Conservation (phyloP, 768 basidiomycete species). For the Tremella mesenterica region DNA sequence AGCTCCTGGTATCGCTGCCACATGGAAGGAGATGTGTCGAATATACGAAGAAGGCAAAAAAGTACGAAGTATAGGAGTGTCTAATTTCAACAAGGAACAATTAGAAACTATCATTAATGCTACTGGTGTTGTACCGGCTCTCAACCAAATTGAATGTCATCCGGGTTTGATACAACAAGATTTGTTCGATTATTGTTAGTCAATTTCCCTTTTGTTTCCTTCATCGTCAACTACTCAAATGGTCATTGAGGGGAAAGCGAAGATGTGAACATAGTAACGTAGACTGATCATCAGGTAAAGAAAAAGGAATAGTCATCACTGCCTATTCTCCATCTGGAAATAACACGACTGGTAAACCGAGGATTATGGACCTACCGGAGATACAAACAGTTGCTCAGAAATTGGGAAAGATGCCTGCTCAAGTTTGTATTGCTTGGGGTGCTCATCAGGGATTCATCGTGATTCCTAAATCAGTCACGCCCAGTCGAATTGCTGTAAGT, state of each 20-base stretch:
- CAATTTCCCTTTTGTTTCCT: not conserved
- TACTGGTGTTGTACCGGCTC: slow-evolving; percentile 65
- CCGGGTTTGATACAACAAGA: slow-evolving; percentile 46
- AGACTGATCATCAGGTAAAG: slow-evolving; percentile 13
- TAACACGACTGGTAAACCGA: slow-evolving; percentile 49
- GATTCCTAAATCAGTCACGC: slow-evolving; percentile 68
- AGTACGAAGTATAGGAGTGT: slow-evolving; percentile 58
- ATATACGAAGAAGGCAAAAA: slow-evolving; percentile 61
- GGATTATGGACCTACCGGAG: slow-evolving; percentile 59
- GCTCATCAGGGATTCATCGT: slow-evolving; percentile 65
- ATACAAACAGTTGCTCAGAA: slow-evolving; percentile 58
- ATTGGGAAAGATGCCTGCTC: slow-evolving; percentile 61
- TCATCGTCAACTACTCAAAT: not conserved
- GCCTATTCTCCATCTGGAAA: slow-evolving; percentile 33
- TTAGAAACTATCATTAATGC: slow-evolving; percentile 58
- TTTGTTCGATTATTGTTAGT: slow-evolving; percentile 24
- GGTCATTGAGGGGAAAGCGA: not conserved
- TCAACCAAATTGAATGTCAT: slow-evolving; percentile 79
- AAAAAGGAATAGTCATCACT: slow-evolving; percentile 36
- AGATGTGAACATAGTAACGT: not conserved
- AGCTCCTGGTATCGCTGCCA: slow-evolving; percentile 16
- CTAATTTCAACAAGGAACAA: slow-evolving; percentile 20
- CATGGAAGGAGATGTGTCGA: slow-evolving; percentile 54
- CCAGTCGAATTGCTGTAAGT: slow-evolving; percentile 48
- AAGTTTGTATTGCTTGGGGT: slow-evolving; percentile 77